Percentiles rank a stretch among this genome's conserved stretches.
Conservation (phyloP, 441 rosid species). For the Pelargonium fulgidum region DNA sequence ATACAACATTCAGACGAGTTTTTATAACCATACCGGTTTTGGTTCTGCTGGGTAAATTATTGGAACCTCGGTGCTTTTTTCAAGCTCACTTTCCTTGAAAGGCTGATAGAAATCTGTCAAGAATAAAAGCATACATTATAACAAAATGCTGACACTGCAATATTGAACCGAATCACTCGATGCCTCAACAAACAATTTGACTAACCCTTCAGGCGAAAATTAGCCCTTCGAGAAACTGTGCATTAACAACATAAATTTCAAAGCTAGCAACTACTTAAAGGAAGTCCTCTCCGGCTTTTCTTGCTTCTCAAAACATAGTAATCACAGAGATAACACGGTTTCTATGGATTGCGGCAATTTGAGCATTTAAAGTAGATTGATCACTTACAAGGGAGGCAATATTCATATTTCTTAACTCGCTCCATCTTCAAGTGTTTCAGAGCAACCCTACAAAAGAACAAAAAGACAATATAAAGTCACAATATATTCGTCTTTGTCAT, state of each 20-base stretch:
- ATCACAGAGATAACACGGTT: not conserved
- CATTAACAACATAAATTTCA: slow-evolving; percentile 1
- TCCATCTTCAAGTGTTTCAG: slow-evolving; percentile 84
- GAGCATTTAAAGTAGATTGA: slow-evolving; percentile 13
- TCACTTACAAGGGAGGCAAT: slow-evolving; percentile 92
- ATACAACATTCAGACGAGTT: not conserved
- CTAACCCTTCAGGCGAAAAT: slow-evolving; percentile 1
- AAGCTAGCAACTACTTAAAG: not conserved
- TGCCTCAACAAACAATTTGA: slow-evolving; percentile 2
- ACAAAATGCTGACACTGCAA: not conserved
- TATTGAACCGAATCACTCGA: not conserved
- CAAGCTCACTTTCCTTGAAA: slow-evolving; percentile 74
- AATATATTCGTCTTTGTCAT: too few species aligned
- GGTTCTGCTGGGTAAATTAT: slow-evolving; percentile 73
- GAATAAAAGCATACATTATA: slow-evolving; percentile 9
- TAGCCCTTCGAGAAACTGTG: not conserved
- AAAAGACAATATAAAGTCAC: slow-evolving; percentile 5
- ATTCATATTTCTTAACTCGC: slow-evolving; percentile 74
- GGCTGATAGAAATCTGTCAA: slow-evolving; percentile 82
- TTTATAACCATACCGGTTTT: slow-evolving; percentile 51
- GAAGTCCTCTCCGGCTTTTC: not conserved
- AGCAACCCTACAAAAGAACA: slow-evolving; percentile 62
- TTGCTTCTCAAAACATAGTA: not conserved
- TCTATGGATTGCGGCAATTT: slow-evolving; percentile 14
- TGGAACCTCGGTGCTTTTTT: slow-evolving; percentile 73